phyloP scores from a whole-genome alignment of 2,329 filamentous ascomycete species.

The Sporothrix brasiliensis region DNA sequence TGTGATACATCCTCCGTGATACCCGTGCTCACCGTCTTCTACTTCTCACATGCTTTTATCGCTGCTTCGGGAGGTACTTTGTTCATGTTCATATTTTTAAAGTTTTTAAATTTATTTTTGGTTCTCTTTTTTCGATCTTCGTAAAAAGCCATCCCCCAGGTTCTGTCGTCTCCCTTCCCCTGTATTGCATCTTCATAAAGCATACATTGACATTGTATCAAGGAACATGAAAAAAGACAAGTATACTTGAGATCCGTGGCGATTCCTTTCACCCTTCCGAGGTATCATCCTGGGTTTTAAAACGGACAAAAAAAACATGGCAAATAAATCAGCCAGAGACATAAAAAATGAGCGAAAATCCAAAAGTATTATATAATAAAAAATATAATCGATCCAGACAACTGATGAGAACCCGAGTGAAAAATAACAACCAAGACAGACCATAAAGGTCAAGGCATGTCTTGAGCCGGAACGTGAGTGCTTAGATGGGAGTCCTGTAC shows the following conservation, averaged over 20 bases:
- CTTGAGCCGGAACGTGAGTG: background rate
- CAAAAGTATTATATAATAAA: conserved; percentile 7
- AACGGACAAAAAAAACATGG: background rate
- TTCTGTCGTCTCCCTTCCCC: background rate
- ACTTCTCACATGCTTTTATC: background rate
- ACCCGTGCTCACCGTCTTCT: background rate
- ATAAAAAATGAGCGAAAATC: background rate
- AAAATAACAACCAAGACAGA: background rate
- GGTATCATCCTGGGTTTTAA: conserved; percentile 8
- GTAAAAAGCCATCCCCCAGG: too few relatives aligned
- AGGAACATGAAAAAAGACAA: background rate
- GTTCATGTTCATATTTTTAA: conserved; percentile 4
- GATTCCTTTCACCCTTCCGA: conserved; percentile 3
- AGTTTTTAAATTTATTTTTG: background rate
- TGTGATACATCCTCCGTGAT: background rate
- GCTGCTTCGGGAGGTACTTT: background rate
- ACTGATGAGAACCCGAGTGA: background rate
- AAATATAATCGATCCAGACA: conserved; percentile 7
- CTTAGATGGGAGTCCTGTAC: conserved; percentile 2
- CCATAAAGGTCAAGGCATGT: background rate
- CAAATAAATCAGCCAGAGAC: background rate
- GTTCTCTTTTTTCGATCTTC: background rate
- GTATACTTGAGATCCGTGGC: background rate
- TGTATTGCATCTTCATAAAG: background rate
- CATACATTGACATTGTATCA: background rate